Evolutionary conservation across 1,139 yeast species (phyloP), one percentile per base, ranked within the genome.

Genomic region (Debaryomyces sp.): DNA sequence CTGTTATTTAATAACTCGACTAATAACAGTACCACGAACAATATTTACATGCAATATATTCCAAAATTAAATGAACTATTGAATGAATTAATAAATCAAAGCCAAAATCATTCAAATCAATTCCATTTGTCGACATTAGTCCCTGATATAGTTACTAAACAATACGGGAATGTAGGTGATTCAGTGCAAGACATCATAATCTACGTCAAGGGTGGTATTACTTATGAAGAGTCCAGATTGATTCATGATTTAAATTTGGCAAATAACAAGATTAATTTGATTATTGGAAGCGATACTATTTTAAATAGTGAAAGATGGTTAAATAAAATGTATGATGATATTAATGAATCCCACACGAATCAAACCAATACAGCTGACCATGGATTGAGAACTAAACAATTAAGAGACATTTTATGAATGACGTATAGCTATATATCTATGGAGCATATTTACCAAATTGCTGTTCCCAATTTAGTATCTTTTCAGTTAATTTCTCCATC

Each of bases 201-300:
- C 1, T 94, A 88, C 63, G 73, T 92, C 50, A 83, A 90, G 46
- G 98, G 98, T 9, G 99, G 99, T 4, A 87, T 82, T 2, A 94
- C 98, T 0, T 91, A 84, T 62, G 98, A 92, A 64, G 99, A 94
- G 64, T 89, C 96, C 0, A 78, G 97, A 49, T 69, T 91, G 41
- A 84, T 91, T 4, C 82, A 89, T 49, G 90, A 90, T 55, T 75
- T 91, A 55, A 85, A 87, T 60, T 67, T 67, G 18, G 67, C 78
- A 15, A 69, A 81, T 79, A 56, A 76, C 78, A 57, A 77, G 77
- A 53, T 74, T 23, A 73, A 71, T 48, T 48, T 74, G 13, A 77
- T 90, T 2, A 71, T 92, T 23, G 99, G 99, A 10, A 91, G 97
- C 24, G 90, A 96, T 23, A 67, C 74, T 21, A 72, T 90, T 4